Evolutionary conservation across 768 basidiomycete species (phyloP).

Genomic region (Mycena floridula): DNA sequence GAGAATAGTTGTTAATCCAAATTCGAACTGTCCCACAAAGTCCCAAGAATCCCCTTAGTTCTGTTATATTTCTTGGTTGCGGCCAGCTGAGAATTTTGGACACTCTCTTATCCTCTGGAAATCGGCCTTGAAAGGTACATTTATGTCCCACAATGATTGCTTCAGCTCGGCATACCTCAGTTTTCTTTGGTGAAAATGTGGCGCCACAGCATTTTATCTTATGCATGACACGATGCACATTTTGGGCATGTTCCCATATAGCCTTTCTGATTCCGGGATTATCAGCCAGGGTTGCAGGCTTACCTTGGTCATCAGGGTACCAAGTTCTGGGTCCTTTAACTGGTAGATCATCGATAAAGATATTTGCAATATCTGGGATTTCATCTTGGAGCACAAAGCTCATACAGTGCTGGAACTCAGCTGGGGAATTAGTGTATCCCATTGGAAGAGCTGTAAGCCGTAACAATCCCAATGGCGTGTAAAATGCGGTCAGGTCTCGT

Average conservation of each 20-base stretch:
- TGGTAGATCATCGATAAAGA: conserved; percentile 26
- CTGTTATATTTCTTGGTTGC: conserved; percentile 6
- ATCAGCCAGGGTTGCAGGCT: conserved; percentile 8
- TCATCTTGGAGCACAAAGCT: conserved; percentile 25
- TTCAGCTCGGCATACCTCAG: conserved; percentile 18
- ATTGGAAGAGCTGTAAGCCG: conserved; percentile 27
- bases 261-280: conserved; percentile 21
- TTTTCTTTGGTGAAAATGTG: too few relatives aligned
- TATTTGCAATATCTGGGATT: conserved; percentile 16
- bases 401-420: too few relatives aligned
- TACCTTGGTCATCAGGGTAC: conserved; percentile 20
- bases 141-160: conserved; percentile 23
- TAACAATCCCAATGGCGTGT: conserved; percentile 25
- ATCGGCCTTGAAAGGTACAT: conserved; percentile 23
- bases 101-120: conserved; percentile 20
- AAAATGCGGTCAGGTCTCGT: too few relatives aligned
- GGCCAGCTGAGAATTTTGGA: conserved; percentile 22
- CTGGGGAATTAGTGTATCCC: conserved; percentile 33
- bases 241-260: conserved; percentile 28
- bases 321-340: conserved; percentile 23
- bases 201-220: conserved; percentile 18
- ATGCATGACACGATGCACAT: conserved; percentile 23
- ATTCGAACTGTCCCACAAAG: conserved; percentile 17
- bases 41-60: conserved; percentile 17
- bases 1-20: conserved; percentile 15